These are phyloP conservation scores for Zanthoxylum bungeanum DNA, from an alignment of 345 rosid species.

Conservation along the genomic window DNA sequence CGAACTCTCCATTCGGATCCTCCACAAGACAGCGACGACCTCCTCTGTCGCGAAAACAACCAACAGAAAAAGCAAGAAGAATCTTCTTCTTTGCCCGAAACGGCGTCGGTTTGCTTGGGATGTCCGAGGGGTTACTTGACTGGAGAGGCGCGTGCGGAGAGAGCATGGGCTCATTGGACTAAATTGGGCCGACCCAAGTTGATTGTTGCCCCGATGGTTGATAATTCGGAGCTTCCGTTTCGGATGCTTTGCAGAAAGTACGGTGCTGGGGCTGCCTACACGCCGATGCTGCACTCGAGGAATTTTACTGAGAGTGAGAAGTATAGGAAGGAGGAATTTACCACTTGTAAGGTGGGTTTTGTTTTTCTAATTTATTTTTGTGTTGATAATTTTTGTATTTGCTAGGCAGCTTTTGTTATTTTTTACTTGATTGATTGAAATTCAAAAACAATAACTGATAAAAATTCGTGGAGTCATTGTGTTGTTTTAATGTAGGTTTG, in stretches of 20 bases:
- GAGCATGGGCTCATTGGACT: slow-evolving; percentile 88
- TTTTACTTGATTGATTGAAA: background rate
- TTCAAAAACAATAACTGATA: background rate
- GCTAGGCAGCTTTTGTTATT: background rate
- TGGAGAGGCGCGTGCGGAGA: slow-evolving; percentile 46
- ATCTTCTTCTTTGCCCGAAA: slow-evolving; percentile 14
- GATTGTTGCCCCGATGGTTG: slow-evolving; percentile 97
- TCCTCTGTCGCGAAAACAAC: slow-evolving; percentile 28
- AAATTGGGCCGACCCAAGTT: slow-evolving; percentile 72
- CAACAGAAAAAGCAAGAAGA: slow-evolving; percentile 7
- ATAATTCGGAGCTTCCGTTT: slow-evolving; percentile 95
- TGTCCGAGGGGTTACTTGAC: slow-evolving; percentile 33
- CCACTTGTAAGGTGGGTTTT: slow-evolving; percentile 69
- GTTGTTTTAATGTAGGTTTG: too few relatives aligned
- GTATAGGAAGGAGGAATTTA: slow-evolving; percentile 73
- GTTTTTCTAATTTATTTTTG: background rate
- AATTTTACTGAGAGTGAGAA: slow-evolving; percentile 75
- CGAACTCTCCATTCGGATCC: slow-evolving; percentile 30
- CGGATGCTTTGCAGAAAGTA: slow-evolving; percentile 88
- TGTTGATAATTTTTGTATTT: background rate
- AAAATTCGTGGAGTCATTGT: background rate
- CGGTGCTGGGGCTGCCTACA: slow-evolving; percentile 90
- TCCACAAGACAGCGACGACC: slow-evolving; percentile 30
- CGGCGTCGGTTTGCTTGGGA: slow-evolving; percentile 5
- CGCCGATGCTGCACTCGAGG: slow-evolving; percentile 94